A percentile compares a stretch with the other conserved stretches of the same genome.
These are phyloP conservation scores for Mycena kentingensis DNA, from an alignment of 768 basidiomycete species.

Conservation along the genomic window DNA sequence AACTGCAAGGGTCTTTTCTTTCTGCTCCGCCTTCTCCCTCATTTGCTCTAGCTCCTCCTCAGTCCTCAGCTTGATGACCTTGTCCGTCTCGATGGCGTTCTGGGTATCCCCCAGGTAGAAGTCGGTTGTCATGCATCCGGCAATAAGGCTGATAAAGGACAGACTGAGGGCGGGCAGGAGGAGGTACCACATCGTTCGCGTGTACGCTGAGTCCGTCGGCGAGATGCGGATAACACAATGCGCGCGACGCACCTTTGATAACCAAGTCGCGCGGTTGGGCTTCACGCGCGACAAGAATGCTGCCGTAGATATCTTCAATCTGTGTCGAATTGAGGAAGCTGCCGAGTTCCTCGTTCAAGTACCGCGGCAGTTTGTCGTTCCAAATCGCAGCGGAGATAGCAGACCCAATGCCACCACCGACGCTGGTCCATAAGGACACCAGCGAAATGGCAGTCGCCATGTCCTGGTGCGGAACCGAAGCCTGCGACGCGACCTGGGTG, in stretches of 20 bases:
- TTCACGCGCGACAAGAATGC: conserved; percentile 17
- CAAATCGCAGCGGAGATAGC: conserved; percentile 37
- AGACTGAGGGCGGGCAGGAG: conserved; percentile 39
- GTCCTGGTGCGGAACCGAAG: conserved; percentile 51
- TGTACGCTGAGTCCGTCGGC: conserved; percentile 26
- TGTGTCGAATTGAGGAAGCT: conserved; percentile 14
- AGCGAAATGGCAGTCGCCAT: conserved; percentile 50
- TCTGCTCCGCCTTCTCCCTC: too few species aligned
- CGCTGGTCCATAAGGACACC: conserved; percentile 50
- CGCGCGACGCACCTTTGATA: conserved; percentile 9
- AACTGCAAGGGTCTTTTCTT: too few species aligned
- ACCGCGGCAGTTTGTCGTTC: conserved; percentile 26
- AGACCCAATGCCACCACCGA: conserved; percentile 47
- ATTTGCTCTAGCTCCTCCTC: too few species aligned
- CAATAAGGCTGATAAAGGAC: conserved; percentile 41
- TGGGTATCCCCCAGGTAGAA: conserved; percentile 43
- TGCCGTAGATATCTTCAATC: conserved; percentile 21
- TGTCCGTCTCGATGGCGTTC: conserved; percentile 33
- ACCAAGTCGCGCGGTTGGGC: conserved; percentile 12
- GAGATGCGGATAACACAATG: not conserved
- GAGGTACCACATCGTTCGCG: conserved; percentile 29
- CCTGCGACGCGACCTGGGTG: conserved; percentile 48
- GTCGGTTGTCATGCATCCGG: conserved; percentile 39
- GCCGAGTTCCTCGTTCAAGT: conserved; percentile 26
- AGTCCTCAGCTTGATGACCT: too few species aligned